Percentiles rank a stretch among this genome's conserved stretches.
phyloP scores from a whole-genome alignment of 345 rosid species.

The Hypericum perforatum region DNA sequence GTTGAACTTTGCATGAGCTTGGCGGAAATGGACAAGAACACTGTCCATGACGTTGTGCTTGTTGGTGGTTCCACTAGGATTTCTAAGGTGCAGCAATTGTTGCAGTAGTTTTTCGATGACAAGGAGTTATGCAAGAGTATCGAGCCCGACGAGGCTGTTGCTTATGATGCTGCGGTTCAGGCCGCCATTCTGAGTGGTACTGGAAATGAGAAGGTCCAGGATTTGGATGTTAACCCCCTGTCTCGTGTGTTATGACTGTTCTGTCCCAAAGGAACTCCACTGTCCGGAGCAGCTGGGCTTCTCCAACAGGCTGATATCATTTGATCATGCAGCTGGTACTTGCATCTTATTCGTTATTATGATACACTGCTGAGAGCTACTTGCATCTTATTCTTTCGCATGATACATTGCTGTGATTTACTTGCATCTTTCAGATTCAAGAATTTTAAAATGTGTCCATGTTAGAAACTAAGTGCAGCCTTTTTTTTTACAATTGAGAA shows the following conservation, averaged over 20 bases:
- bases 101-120: conserved; percentile 33
- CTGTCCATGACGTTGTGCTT: conserved; percentile 36
- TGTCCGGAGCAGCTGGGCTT: conserved; percentile 31
- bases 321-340: too few species aligned
- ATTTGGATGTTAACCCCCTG: conserved; percentile 28
- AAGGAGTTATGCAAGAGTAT: conserved; percentile 40
- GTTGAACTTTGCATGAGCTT: conserved; percentile 44
- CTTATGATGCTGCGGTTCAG: conserved; percentile 34
- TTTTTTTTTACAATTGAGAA: too few species aligned
- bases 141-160: conserved; percentile 37
- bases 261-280: conserved; percentile 31
- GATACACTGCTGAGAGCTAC: too few species aligned
- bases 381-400: too few species aligned
- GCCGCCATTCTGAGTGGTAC: conserved; percentile 30
- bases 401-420: too few species aligned
- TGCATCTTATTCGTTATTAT: too few species aligned
- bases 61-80: conserved; percentile 55
- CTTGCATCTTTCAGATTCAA: too few species aligned
- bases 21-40: conserved; percentile 42
- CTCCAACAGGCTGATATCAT: too few species aligned
- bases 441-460: too few species aligned
- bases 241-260: conserved; percentile 32
- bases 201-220: conserved; percentile 30
- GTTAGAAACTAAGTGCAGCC: too few species aligned
- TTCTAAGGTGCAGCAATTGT: conserved; percentile 37